Evolutionary conservation across 106 monocot genomes (phyloP), one percentile per base, ranked within the genome.

Genomic region (Platanthera zijinensis): DNA sequence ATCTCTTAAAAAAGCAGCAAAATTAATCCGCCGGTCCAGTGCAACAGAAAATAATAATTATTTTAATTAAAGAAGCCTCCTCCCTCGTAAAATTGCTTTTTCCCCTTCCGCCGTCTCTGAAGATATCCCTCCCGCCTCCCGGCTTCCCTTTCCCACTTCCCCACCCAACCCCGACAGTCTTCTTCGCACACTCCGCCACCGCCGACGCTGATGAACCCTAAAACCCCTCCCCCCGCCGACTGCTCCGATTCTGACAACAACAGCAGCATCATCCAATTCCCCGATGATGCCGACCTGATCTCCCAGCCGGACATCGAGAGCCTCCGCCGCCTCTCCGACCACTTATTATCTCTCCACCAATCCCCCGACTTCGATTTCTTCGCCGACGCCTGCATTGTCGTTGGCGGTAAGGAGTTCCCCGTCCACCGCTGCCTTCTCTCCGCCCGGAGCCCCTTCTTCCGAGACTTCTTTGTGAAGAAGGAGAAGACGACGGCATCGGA

Each of bases 351-450:
- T 69, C 77, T 87, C 72, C 83, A 92, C 88, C 77, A 53, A 2
- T 75, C 87, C 1, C 59, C 56, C 18, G 78, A 73, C 67, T 68
- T 80, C 72, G 74, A 51, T 69, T 85, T 86, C 83, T 81, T 46
- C 83, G 80, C 82, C 79, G 90, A 83, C 87, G 81, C 83, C 51
- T 52, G 69, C 84, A 75, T 86, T 79, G 48, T 18, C 72, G 77
- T 71, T 59, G 39, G 28, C 22, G 46, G 48, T 10, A 70, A 64
- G 15, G 82, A 85, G 45, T 51, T 95, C 51, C 67, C 67, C 8
- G 85, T 86, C 77, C 92, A 95, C 88, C 81, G 90, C 6, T 92
- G 90, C 90, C 73, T 95, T 53, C 90, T 95, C 53, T 79, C 86
- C 11, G 82, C 92, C 2, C 86, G 95, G 25, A 90, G 95, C 82